A percentile compares a stretch with the other conserved stretches of the same genome.
phyloP scores from a whole-genome alignment of 805 yeast genomes.

The Starmerella sp. region DNA sequence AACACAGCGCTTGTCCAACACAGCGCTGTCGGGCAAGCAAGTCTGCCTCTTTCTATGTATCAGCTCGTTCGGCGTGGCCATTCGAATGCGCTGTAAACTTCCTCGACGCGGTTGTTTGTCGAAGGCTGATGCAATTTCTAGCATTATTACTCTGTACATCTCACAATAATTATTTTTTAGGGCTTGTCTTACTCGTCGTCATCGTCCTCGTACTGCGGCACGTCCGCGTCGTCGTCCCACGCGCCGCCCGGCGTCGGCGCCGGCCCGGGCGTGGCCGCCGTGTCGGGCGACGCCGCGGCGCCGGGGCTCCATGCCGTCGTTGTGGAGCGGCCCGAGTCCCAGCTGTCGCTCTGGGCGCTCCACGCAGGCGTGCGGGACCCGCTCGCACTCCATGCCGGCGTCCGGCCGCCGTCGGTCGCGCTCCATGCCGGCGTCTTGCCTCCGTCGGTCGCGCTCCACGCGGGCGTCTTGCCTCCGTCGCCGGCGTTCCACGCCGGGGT shows the following conservation, averaged over 20 bases:
- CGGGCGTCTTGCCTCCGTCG: slow-evolving; percentile 35
- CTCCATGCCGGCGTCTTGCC: slow-evolving; percentile 24
- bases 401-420: slow-evolving; percentile 34
- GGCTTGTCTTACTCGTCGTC: slow-evolving; percentile 18
- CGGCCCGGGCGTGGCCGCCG: slow-evolving; percentile 25
- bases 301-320: slow-evolving; percentile 25
- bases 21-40: too few relatives aligned
- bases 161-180: too few relatives aligned
- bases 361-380: slow-evolving; percentile 29
- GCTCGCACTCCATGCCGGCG: slow-evolving; percentile 43
- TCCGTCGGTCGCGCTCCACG: slow-evolving; percentile 34
- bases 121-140: too few relatives aligned
- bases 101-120: too few relatives aligned
- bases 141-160: too few relatives aligned
- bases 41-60: too few relatives aligned
- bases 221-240: slow-evolving; percentile 28
- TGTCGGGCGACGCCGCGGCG: slow-evolving; percentile 6
- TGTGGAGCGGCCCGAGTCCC: slow-evolving; percentile 21
- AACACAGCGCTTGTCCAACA: too few relatives aligned
- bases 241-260: slow-evolving; percentile 25
- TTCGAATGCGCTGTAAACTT: too few relatives aligned
- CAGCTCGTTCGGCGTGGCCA: too few relatives aligned
- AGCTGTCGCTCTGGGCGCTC: slow-evolving; percentile 30
- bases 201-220: slow-evolving; percentile 29
- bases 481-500: slow-evolving; percentile 30